Evolutionary conservation across 371 early-diverging fungal species (phyloP), one percentile per base, ranked within the genome.

Genomic region (Cokeromyces recurvatus): DNA sequence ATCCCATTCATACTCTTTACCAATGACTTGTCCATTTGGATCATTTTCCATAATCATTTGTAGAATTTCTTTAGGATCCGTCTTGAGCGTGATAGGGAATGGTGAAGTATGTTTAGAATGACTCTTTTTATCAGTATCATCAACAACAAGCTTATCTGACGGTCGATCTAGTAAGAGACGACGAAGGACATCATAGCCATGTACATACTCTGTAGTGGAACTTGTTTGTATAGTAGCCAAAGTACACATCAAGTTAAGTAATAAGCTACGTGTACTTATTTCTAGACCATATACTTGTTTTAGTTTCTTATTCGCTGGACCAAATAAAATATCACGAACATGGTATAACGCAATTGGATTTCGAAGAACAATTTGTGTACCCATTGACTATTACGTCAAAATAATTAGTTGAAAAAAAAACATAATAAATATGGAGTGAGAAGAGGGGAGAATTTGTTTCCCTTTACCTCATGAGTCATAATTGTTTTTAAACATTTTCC

Each of bases 131-230:
- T 54, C 35, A 4, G 7, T n/a, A 11, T 34, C 60, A 1, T 51
- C 46, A n/a, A 46, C 49, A 15, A 51, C 22, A 9, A 51, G 24
- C 2, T 38, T 22, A 35, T 66, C 71, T 2, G 55, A 44, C 2
- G 71, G 60, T 6, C 59, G 50, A 22, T 75, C 70, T 4, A 69
- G 42, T 7, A 75, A 37, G 2, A 75, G 48, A 1, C 57, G 57
- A 5, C 69, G 64, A n/a, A 75, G 56, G 7, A 71, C 63, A 51
- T 75, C 70, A 41, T 75, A 75, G 14, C 76, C 76, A 43, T 74
- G 75, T 1, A 74, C 56, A 25, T 70, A 71, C 3, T 47, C 24
- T 2, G 49, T 27, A 0, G 66, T 48, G 10, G 46, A 51, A 14
- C 29, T 27, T 0, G 62, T 68, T 32, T 71, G 76, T 2, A 75